These are phyloP conservation scores for Copromyces sp. DNA, from an alignment of 495 filamentous ascomycete genomes.

Conservation along the genomic window DNA sequence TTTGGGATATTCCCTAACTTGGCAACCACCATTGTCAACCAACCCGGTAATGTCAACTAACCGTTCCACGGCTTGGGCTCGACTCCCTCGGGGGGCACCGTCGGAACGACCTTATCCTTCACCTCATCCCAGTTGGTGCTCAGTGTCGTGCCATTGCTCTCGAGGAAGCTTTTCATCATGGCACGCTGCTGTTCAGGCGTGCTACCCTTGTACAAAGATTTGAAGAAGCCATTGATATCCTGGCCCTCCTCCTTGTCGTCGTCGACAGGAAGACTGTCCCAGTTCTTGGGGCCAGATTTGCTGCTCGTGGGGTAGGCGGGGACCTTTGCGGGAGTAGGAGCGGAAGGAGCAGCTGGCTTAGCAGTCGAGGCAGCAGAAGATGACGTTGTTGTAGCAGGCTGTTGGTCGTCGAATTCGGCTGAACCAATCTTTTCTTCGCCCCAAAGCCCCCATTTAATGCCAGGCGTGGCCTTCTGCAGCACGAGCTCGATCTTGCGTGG, in stretches of 20 bases:
- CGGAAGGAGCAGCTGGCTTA: neutral
- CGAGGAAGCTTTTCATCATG: slow-evolving; percentile 95
- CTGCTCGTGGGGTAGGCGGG: slow-evolving; percentile 87
- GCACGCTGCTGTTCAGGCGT: slow-evolving; percentile 74
- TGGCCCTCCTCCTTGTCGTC: slow-evolving; percentile 51
- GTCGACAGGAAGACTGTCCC: slow-evolving; percentile 62
- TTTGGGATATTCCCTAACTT: neutral
- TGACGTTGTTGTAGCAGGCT: neutral
- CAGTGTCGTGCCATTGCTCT: slow-evolving; percentile 86
- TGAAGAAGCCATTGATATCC: slow-evolving; percentile 82
- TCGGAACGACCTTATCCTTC: slow-evolving; percentile 58
- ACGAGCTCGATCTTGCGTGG: slow-evolving; percentile 78
- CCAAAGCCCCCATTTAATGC: slow-evolving; percentile 62
- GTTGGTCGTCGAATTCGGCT: neutral
- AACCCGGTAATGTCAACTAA: neutral
- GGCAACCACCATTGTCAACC: neutral
- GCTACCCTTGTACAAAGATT: slow-evolving; percentile 72
- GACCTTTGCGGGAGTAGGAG: slow-evolving; percentile 5
- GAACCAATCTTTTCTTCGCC: slow-evolving; percentile 18
- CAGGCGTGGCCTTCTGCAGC: slow-evolving; percentile 55
- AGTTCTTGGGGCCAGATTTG: slow-evolving; percentile 72
- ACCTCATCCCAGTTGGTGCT: slow-evolving; percentile 93
- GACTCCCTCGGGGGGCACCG: slow-evolving; percentile 66
- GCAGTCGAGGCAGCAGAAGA: neutral
- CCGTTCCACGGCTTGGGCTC: slow-evolving; percentile 56